A percentile compares a stretch with the other conserved stretches of the same genome.
phyloP scores from a whole-genome alignment of 495 filamentous ascomycete species.

The Elasticomyces elasticus region DNA sequence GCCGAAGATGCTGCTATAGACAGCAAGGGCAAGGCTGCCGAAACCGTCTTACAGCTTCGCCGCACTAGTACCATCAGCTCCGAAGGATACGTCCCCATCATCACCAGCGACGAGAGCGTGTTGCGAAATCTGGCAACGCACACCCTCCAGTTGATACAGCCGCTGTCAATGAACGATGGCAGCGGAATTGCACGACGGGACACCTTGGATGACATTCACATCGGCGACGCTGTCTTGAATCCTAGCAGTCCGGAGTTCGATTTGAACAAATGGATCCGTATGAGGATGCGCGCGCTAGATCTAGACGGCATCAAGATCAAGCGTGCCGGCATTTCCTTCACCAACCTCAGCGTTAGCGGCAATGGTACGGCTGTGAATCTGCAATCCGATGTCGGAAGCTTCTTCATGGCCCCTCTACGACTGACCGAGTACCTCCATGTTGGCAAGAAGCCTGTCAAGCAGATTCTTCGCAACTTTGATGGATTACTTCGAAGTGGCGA shows the following conservation, averaged over 20 bases:
- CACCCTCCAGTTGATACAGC: neutral
- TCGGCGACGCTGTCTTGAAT: conserved; percentile 9
- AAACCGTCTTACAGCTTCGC: too few species aligned
- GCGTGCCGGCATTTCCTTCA: conserved; percentile 39
- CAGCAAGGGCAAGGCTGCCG: too few species aligned
- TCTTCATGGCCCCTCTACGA: conserved; percentile 41
- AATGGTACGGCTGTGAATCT: conserved; percentile 46
- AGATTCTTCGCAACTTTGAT: conserved; percentile 22
- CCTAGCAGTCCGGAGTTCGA: conserved; percentile 18
- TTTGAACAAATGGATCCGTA: conserved; percentile 15
- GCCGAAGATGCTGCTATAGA: too few species aligned
- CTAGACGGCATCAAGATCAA: conserved; percentile 34
- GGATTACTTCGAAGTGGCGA: conserved; percentile 23
- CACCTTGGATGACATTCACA: conserved; percentile 10
- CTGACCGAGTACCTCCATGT: conserved; percentile 38
- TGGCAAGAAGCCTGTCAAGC: conserved; percentile 12
- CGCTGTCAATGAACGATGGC: neutral
- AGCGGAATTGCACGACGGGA: neutral
- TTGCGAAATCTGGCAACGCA: conserved; percentile 2
- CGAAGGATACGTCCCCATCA: conserved; percentile 1
- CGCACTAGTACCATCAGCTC: too few species aligned
- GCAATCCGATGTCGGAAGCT: conserved; percentile 43
- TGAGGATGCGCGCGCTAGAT: conserved; percentile 32
- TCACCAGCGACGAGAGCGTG: neutral
- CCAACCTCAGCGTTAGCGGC: conserved; percentile 45